Conservation (phyloP, 306 rosid genomes). For the Ochetophila trinervis region DNA sequence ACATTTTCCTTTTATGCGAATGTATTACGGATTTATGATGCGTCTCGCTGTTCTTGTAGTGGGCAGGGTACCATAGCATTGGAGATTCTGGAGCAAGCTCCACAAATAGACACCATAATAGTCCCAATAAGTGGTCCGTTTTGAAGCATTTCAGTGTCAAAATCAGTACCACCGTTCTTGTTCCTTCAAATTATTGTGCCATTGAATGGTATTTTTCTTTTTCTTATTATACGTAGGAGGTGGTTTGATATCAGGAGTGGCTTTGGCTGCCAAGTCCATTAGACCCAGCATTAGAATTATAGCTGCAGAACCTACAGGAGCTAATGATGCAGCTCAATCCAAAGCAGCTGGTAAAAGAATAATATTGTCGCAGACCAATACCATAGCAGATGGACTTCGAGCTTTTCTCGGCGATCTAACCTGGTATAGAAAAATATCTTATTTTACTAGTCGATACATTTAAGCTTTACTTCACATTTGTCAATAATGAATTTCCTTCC, state of each 20-base stretch:
- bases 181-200: neutral
- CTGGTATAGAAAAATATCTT: conserved; percentile 45
- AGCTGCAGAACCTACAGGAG: conserved; percentile 88
- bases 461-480: conserved; percentile 7
- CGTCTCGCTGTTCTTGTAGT: conserved; percentile 49
- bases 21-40: conserved; percentile 15
- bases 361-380: conserved; percentile 64
- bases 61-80: conserved; percentile 90
- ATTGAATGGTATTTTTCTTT: neutral
- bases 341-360: conserved; percentile 82
- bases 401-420: conserved; percentile 80
- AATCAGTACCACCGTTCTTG: conserved; percentile 3
- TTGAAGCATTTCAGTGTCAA: conserved; percentile 9
- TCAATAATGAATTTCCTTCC: neutral
- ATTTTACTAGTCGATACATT: conserved; percentile 17
- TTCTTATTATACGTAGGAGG: conserved; percentile 55
- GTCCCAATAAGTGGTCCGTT: conserved; percentile 88
- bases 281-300: conserved; percentile 66
- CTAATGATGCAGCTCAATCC: conserved; percentile 86
- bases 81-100: conserved; percentile 81
- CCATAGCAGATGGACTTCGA: conserved; percentile 89
- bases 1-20: conserved; percentile 11
- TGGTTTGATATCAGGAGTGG: conserved; percentile 82
- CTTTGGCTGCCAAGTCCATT: conserved; percentile 89
- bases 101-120: conserved; percentile 63